Conservation (phyloP, 1,284 basidiomycete genomes). For the Tilletia caries region DNA sequence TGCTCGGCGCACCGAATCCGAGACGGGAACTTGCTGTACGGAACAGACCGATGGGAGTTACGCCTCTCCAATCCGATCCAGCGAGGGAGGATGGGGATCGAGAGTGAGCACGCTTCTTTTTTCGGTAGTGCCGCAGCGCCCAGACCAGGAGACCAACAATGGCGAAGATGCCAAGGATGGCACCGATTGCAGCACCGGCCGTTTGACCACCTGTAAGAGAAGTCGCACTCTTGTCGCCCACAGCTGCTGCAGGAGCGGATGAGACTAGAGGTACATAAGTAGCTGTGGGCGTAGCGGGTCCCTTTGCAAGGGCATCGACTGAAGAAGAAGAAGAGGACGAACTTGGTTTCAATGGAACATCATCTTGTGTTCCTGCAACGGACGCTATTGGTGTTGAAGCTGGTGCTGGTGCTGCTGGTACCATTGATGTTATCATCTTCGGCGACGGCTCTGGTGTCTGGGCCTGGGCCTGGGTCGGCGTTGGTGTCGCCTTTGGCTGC, state of each 20-base stretch:
- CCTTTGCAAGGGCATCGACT: background rate
- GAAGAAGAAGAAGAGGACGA: background rate
- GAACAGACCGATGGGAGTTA: background rate
- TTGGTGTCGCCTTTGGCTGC: background rate
- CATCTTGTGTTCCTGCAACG: too few species aligned
- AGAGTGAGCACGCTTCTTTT: background rate
- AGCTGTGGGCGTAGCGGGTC: background rate
- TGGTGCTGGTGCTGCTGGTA: background rate
- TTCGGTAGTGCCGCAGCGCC: background rate
- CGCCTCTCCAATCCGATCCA: background rate
- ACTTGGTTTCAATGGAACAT: background rate
- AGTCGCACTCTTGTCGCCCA: background rate
- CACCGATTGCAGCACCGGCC: background rate
- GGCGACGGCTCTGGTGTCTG: too few species aligned
- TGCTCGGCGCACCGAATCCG: background rate
- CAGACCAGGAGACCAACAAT: constrained; percentile 7
- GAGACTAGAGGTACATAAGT: background rate
- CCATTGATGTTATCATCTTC: background rate
- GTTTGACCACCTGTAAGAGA: background rate
- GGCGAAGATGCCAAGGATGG: constrained; percentile 8
- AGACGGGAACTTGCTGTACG: background rate
- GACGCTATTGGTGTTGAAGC: background rate
- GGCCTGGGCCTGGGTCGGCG: background rate
- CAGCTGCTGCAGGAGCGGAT: background rate
- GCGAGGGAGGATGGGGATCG: background rate